A percentile compares a stretch with the other conserved stretches of the same genome.
These are phyloP conservation scores for Elsinoe arachidis DNA, from an alignment of 2,329 filamentous ascomycete genomes.

Conservation along the genomic window DNA sequence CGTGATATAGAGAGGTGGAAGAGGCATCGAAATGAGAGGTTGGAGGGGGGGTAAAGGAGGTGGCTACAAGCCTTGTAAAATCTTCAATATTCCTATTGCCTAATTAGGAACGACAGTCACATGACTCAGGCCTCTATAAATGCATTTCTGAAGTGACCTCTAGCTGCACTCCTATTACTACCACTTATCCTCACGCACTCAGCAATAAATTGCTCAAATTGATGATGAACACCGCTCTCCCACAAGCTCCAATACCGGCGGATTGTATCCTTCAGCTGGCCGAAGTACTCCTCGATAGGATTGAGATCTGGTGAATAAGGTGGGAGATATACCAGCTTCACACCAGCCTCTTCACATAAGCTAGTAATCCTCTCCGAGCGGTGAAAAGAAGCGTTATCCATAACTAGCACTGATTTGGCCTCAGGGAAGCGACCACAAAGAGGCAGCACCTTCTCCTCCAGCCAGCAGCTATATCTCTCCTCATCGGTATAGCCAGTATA, in stretches of 20 bases:
- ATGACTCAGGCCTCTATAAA: neutral
- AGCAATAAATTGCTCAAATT: neutral
- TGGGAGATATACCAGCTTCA: constrained; percentile 15
- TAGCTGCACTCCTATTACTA: neutral
- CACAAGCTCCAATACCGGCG: constrained; percentile 11
- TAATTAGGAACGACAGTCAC: neutral
- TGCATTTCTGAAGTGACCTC: neutral
- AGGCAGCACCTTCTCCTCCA: neutral
- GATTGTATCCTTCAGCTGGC: constrained; percentile 23
- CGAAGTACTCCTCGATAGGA: constrained; percentile 18
- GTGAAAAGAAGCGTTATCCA: constrained; percentile 11
- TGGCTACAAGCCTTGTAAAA: neutral
- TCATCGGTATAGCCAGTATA: neutral
- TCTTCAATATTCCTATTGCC: neutral
- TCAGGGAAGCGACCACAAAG: neutral
- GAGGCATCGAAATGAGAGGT: neutral
- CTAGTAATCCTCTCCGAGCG: constrained; percentile 5
- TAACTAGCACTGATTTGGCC: neutral
- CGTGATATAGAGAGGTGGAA: constrained; percentile 1
- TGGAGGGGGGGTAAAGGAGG: neutral
- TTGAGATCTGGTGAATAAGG: constrained; percentile 18
- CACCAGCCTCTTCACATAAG: constrained; percentile 14
- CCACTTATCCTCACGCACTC: constrained; percentile 1
- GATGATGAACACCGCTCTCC: neutral
- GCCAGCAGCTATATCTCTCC: neutral